Conservation (phyloP, 202 grass and related monocot genomes). For the Brachypodium distachyon region DNA sequence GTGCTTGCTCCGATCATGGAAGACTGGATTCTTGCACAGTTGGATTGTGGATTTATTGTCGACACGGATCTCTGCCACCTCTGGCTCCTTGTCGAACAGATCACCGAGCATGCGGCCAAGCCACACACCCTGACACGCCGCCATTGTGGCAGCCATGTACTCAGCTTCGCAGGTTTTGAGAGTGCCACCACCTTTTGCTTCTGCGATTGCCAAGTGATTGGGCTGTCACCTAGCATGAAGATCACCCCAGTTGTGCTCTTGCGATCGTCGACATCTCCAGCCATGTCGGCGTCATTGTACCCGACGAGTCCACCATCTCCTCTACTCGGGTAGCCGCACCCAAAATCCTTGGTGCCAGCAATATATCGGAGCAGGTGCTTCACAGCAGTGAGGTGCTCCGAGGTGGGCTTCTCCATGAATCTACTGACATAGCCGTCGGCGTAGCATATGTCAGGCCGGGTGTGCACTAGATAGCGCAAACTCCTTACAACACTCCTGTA, state of each 20-base stretch:
- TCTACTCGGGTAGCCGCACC: background rate
- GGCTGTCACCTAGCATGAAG: background rate
- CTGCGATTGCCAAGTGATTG: background rate
- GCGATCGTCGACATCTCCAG: background rate
- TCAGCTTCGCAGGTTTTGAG: background rate
- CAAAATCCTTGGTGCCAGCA: background rate
- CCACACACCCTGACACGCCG: background rate
- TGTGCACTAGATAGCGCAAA: background rate
- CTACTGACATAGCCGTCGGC: background rate
- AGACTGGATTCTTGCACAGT: background rate
- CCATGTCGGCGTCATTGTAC: background rate
- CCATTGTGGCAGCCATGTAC: background rate
- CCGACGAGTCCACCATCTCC: background rate
- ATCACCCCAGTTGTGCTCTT: background rate
- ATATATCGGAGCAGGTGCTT: background rate
- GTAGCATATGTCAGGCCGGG: background rate
- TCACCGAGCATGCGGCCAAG: background rate
- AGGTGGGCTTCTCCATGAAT: background rate
- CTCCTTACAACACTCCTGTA: too few species aligned
- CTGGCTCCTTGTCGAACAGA: background rate
- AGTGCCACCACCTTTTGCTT: background rate
- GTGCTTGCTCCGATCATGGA: too few species aligned
- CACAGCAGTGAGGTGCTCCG: background rate
- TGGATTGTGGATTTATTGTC: background rate
- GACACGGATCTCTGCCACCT: too few species aligned